Base-by-base conservation (phyloP, 2,329 filamentous ascomycete genomes). In the Paradendryphiella salina region DNA sequence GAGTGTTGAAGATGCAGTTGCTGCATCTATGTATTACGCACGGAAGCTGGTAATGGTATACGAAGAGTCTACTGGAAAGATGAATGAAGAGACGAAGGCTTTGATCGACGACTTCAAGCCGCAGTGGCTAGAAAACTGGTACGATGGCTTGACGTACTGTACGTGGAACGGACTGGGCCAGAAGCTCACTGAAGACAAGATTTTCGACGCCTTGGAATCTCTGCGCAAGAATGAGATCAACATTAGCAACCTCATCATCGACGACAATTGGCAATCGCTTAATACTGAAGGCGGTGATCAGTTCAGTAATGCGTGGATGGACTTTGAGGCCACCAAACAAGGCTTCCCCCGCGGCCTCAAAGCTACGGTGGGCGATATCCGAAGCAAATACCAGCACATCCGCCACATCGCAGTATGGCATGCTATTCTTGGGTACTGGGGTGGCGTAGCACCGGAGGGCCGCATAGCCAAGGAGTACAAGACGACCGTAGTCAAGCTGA, bases 131-230 rank as follows among this genome's bases (percentile, higher is more conserved):
- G 85, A 94, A 57, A 85, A 89, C 52, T 96, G 92, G 91, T 92
- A 92, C 67, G 94, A 97, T 70, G 90, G 91, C 0, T 77, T 99
- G 31, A 89, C 91, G 0, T 99, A 94, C 69, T 99, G 94, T 70
- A 99, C 94, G 0, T 99, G 94, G 94, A 99, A 97, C 67, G 88
- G 86, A 0, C 79, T 99, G 0, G 94, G 94, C 0, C 90, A 95
- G 63, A 77, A 86, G 36, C 78, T 99, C 28, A 94, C 86, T 0
- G 89, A 93, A 53, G 79, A 89, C 15, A 95, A 90, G 63, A 83
- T 99, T 11, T 77, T 91, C 10, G 73, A 84, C 33, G 90, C 92
- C 1, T 77, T 97, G 1, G 84, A 90, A 50, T 80, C 82, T 1
- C 76, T 99, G 9, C 81, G 85, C 4, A 77, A 84, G 23, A 81